Conservation (phyloP, 108 stramenopile genomes). For the Nitzschia sp. region DNA sequence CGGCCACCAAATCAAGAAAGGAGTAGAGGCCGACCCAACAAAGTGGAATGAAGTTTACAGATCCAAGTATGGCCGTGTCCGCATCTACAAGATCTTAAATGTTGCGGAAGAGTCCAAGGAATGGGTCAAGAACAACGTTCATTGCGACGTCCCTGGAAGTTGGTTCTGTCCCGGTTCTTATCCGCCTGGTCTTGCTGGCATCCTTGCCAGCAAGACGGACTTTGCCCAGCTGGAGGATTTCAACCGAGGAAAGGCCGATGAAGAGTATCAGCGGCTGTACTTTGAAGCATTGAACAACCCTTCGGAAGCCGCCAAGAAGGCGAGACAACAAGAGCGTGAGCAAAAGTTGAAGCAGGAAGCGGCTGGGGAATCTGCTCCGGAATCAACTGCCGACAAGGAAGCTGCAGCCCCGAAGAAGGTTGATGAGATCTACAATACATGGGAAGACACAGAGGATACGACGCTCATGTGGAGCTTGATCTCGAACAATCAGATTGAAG, state of each 20-base stretch:
- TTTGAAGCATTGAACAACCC: conserved; percentile 82
- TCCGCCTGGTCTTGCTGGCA: conserved; percentile 77
- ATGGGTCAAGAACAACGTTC: conserved; percentile 82
- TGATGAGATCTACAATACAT: conserved; percentile 72
- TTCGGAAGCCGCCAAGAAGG: conserved; percentile 54
- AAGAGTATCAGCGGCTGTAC: conserved; percentile 88
- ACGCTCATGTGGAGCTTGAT: conserved; percentile 89
- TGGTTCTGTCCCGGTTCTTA: conserved; percentile 94
- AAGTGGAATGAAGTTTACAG: conserved; percentile 90
- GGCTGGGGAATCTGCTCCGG: conserved; percentile 31
- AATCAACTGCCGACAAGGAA: conserved; percentile 12
- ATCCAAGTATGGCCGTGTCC: conserved; percentile 97
- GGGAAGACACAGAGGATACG: conserved; percentile 84
- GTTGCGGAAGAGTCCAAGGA: conserved; percentile 79
- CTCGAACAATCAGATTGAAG: conserved; percentile 55
- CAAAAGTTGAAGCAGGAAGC: conserved; percentile 21
- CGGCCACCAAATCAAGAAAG: conserved; percentile 75
- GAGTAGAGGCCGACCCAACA: conserved; percentile 70
- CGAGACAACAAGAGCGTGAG: conserved; percentile 38
- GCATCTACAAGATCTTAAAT: conserved; percentile 92
- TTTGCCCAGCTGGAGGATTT: conserved; percentile 95
- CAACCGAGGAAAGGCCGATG: conserved; percentile 73
- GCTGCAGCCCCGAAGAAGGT: conserved; percentile 38
- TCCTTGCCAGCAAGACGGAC: conserved; percentile 77
- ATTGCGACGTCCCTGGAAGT: conserved; percentile 81